A percentile compares a stretch with the other conserved stretches of the same genome.
Evolutionary conservation across 2,329 filamentous ascomycete genomes (phyloP).

Genomic region (Botrytis porri): DNA sequence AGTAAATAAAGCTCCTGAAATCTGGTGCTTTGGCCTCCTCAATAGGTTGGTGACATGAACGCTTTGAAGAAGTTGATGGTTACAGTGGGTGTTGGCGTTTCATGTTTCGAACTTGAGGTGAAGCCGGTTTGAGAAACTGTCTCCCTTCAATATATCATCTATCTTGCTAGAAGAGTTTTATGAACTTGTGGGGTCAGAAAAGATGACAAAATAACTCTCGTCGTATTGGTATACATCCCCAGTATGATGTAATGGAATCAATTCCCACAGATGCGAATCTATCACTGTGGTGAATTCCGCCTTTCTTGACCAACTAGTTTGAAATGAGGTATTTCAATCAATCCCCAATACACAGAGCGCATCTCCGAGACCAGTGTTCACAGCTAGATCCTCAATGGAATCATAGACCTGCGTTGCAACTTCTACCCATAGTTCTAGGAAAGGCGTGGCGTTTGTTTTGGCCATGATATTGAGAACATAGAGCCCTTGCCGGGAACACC

Average conservation of each 20-base stretch:
- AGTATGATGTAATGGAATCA: no score
- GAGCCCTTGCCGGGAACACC: conserved; percentile 1
- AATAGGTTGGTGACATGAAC: not conserved
- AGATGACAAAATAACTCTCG: not conserved
- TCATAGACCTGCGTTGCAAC: not conserved
- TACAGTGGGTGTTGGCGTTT: not conserved
- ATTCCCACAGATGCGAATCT: no score
- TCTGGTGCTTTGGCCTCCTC: not conserved
- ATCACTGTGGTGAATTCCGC: not conserved
- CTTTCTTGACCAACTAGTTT: not conserved
- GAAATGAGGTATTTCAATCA: not conserved
- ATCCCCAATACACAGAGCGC: not conserved
- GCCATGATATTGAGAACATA: not conserved
- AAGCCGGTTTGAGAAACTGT: not conserved
- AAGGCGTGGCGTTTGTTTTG: not conserved
- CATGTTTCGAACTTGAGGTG: not conserved
- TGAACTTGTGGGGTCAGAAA: not conserved
- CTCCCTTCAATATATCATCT: not conserved
- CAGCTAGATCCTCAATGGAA: not conserved
- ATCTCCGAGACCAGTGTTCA: not conserved
- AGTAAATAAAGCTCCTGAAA: not conserved
- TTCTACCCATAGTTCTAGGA: not conserved
- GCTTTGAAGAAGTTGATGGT: not conserved
- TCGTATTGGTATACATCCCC: not conserved
- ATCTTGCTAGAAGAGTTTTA: not conserved